Percentiles rank a stretch among this genome's conserved stretches.
Evolutionary conservation across 2,329 filamentous ascomycete species (phyloP).

Genomic region (Penicillium sp.): DNA sequence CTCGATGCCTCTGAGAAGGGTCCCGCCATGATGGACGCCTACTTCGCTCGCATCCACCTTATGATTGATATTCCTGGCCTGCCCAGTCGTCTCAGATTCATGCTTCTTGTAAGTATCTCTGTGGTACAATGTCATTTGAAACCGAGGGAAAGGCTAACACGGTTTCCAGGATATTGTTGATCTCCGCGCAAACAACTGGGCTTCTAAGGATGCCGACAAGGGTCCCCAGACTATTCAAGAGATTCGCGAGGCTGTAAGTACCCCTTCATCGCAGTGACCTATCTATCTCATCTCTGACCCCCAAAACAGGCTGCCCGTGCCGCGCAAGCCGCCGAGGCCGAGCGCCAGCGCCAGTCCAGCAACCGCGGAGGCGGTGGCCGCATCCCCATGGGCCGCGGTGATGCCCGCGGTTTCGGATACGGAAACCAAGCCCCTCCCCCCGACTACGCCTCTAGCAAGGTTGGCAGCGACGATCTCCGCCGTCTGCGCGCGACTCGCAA

Average conservation of each 20-base stretch:
- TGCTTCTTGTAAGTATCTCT: slow-evolving; percentile 67
- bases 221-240: slow-evolving; percentile 95
- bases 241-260: slow-evolving; percentile 73
- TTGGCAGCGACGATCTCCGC: slow-evolving; percentile 87
- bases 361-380: slow-evolving; percentile 66
- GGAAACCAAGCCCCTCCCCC: slow-evolving; percentile 66
- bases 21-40: slow-evolving; percentile 81
- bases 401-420: slow-evolving; percentile 78
- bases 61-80: slow-evolving; percentile 79
- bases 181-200: slow-evolving; percentile 73
- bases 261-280: neutral
- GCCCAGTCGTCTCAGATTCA: slow-evolving; percentile 86
- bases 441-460: slow-evolving; percentile 72
- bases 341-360: slow-evolving; percentile 53
- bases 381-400: slow-evolving; percentile 74
- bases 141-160: slow-evolving; percentile 2
- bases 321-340: slow-evolving; percentile 75
- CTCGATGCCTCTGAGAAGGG: slow-evolving; percentile 83
- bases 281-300: slow-evolving; percentile 10
- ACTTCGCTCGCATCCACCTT: slow-evolving; percentile 83
- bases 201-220: slow-evolving; percentile 85
- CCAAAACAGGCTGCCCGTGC: slow-evolving; percentile 62
- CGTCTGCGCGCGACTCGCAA: slow-evolving; percentile 66
- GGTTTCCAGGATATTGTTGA: slow-evolving; percentile 70
- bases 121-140: neutral